These are phyloP conservation scores for Salisapilia sapeloensis DNA, from an alignment of 352 stramenopile genomes.

Conservation along the genomic window DNA sequence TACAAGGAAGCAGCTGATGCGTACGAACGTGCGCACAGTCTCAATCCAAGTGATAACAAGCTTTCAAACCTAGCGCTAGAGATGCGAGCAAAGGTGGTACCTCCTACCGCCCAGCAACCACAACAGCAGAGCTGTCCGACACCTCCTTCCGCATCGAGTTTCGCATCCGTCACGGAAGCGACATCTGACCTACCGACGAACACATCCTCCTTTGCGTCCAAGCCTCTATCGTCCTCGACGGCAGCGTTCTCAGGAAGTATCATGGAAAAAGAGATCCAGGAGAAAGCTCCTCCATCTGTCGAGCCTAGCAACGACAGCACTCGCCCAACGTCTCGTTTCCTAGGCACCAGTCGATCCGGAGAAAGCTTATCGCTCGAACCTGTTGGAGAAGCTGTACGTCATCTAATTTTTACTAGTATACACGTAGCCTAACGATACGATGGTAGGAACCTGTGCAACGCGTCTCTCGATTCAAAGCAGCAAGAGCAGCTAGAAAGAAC, in stretches of 20 bases:
- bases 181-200: background rate
- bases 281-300: slow-evolving; percentile 3
- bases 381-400: slow-evolving; percentile 56
- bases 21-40: slow-evolving; percentile 46
- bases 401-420: background rate
- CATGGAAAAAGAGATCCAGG: slow-evolving; percentile 34
- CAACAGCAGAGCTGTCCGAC: too few species aligned
- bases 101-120: too few species aligned
- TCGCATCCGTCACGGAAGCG: background rate
- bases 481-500: slow-evolving; percentile 6
- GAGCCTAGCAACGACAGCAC: background rate
- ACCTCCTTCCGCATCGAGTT: too few species aligned
- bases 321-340: slow-evolving; percentile 26
- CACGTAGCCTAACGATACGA: background rate
- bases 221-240: slow-evolving; percentile 11
- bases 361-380: slow-evolving; percentile 52
- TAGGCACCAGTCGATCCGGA: slow-evolving; percentile 47
- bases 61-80: slow-evolving; percentile 41
- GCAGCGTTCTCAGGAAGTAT: slow-evolving; percentile 57
- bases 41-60: slow-evolving; percentile 48
- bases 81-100: slow-evolving; percentile 35
- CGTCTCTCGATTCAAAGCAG: slow-evolving; percentile 68
- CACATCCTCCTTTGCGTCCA: slow-evolving; percentile 2
- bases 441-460: slow-evolving; percentile 64
- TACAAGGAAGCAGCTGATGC: slow-evolving; percentile 43